phyloP scores from a whole-genome alignment of 306 rosid genomes.

The Arachis stenosperma region DNA sequence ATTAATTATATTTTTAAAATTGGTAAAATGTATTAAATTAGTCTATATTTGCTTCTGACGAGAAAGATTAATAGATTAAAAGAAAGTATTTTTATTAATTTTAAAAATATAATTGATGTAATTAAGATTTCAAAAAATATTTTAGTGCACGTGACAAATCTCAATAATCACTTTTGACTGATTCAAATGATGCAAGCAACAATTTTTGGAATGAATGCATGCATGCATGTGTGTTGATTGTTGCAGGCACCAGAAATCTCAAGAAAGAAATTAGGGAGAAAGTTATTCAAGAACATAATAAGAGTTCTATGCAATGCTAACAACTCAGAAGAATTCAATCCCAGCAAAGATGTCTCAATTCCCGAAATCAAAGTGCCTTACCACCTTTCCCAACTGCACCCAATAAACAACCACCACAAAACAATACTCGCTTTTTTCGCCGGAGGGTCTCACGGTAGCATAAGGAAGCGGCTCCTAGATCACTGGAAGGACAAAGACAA shows the following conservation, averaged over 20 bases:
- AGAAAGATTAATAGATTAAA: no score
- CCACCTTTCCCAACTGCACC: slow-evolving; percentile 23
- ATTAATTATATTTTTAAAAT: no score
- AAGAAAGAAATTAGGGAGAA: slow-evolving; percentile 33
- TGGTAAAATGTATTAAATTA: no score
- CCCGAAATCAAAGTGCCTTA: slow-evolving; percentile 61
- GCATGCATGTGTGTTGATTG: not conserved
- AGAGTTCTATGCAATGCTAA: slow-evolving; percentile 79
- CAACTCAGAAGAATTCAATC: slow-evolving; percentile 64
- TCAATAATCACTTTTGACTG: no score
- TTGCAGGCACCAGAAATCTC: slow-evolving; percentile 75
- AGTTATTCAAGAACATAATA: slow-evolving; percentile 51
- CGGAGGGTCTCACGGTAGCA: slow-evolving; percentile 67
- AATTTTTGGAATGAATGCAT: not conserved
- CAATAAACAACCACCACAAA: slow-evolving; percentile 35
- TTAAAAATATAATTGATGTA: no score
- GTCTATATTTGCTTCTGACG: no score
- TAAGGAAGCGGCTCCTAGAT: slow-evolving; percentile 46
- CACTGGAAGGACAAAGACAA: slow-evolving; percentile 71
- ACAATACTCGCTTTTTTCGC: slow-evolving; percentile 72
- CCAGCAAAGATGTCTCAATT: slow-evolving; percentile 57
- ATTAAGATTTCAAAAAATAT: no score
- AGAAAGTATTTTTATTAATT: no score
- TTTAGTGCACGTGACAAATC: no score
- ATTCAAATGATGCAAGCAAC: no score